Conservation (phyloP, 2,329 filamentous ascomycete species). For the Exophiala aquamarina region DNA sequence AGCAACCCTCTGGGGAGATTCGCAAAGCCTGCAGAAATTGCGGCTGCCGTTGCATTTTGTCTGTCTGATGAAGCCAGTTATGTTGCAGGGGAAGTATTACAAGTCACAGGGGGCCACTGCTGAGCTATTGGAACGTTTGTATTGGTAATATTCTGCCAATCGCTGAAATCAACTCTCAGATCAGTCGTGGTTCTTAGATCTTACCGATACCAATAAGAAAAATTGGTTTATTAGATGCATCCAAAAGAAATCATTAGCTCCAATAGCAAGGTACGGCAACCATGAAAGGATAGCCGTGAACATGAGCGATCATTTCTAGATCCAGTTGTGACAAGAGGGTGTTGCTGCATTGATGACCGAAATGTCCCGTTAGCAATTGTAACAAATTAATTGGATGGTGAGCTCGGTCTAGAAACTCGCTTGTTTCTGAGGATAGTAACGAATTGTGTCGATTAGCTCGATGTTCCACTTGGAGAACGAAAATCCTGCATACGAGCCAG, state of each 20-base stretch:
- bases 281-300: background rate
- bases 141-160: background rate
- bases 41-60: slow-evolving; percentile 47
- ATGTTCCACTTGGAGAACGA: too few species aligned
- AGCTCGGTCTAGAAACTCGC: too few species aligned
- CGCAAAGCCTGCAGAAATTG: slow-evolving; percentile 32
- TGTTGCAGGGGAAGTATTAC: slow-evolving; percentile 15
- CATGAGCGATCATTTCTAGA: background rate
- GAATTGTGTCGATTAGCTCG: too few species aligned
- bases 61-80: slow-evolving; percentile 47
- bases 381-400: too few species aligned
- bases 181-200: background rate
- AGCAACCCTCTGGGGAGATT: slow-evolving; percentile 13
- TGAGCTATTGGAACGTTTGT: background rate
- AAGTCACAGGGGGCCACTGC: slow-evolving; percentile 13
- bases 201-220: too few species aligned
- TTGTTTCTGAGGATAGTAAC: too few species aligned
- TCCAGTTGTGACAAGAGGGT: too few species aligned
- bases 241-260: background rate
- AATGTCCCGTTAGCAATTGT: too few species aligned
- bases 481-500: too few species aligned
- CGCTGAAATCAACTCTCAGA: background rate
- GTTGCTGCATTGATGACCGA: too few species aligned
- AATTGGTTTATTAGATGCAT: too few species aligned
- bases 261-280: background rate